phyloP scores from a whole-genome alignment of 1,284 basidiomycete genomes.

The Ustilago vetiveriae region DNA sequence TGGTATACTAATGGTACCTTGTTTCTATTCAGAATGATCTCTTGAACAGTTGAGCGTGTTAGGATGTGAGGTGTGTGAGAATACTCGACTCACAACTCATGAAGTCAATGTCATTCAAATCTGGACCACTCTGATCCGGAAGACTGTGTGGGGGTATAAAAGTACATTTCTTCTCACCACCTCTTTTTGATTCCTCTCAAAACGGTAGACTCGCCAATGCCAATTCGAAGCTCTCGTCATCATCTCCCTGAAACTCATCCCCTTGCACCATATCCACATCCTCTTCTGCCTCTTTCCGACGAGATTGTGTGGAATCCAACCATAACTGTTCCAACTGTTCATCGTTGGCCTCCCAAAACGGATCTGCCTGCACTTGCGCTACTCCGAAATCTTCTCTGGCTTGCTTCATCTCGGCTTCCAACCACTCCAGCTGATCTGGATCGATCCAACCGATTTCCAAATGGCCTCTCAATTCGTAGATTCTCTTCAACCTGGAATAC shows the following conservation, averaged over 20 bases:
- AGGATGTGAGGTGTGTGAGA: no score
- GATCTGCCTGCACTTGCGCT: slow-evolving; percentile 11
- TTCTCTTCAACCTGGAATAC: slow-evolving; percentile 35
- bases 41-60: no score
- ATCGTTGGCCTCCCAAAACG: slow-evolving; percentile 18
- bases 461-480: slow-evolving; percentile 42
- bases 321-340: slow-evolving; percentile 34
- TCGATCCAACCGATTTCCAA: slow-evolving; percentile 49
- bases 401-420: slow-evolving; percentile 19
- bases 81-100: no score
- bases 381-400: slow-evolving; percentile 4
- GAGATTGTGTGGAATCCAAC: slow-evolving; percentile 12
- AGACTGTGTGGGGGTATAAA: no score
- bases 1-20: no score
- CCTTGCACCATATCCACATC: not conserved
- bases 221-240: slow-evolving; percentile 23
- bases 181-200: no score
- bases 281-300: not conserved
- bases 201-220: slow-evolving; percentile 17
- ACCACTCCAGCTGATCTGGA: slow-evolving; percentile 40
- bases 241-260: slow-evolving; percentile 8
- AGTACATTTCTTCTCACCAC: no score
- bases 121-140: no score
- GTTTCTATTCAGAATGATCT: no score
- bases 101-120: no score